Percentiles rank a stretch among this genome's conserved stretches.
Evolutionary conservation across 176 grass and related monocot species (phyloP).

Genomic region (Tuctoria greenei): DNA sequence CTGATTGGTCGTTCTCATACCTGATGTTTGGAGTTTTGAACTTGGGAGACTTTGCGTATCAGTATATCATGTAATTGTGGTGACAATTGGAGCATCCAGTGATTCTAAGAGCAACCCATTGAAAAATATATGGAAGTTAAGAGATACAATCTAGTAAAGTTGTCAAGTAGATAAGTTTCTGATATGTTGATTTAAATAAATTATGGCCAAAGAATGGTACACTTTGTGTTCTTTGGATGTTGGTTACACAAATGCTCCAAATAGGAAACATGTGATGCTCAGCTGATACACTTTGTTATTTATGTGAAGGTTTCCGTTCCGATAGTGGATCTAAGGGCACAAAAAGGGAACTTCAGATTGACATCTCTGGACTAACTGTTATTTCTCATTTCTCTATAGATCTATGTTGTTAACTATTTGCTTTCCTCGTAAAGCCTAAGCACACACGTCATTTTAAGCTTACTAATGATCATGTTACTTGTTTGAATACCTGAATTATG

Average conservation of each 20-base stretch:
- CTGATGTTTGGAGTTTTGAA: not conserved
- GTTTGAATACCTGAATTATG: not conserved
- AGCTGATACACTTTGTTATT: not conserved
- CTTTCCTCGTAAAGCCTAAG: not conserved
- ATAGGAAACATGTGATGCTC: too few species aligned
- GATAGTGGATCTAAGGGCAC: not conserved
- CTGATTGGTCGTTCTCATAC: not conserved
- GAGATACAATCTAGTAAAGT: not conserved
- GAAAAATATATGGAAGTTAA: conserved; percentile 10
- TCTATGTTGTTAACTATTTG: not conserved
- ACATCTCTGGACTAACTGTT: not conserved
- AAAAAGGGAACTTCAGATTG: not conserved
- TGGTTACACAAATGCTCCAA: too few species aligned
- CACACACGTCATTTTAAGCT: not conserved
- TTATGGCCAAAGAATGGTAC: not conserved
- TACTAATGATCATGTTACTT: not conserved
- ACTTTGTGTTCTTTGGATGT: conserved; percentile 5
- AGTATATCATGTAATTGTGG: not conserved
- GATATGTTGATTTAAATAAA: conserved; percentile 5
- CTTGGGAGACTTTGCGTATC: not conserved
- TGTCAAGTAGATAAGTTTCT: conserved; percentile 5
- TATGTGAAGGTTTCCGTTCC: not conserved
- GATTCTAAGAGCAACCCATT: not conserved
- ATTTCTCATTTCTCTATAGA: not conserved
- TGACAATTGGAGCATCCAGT: not conserved